These are phyloP conservation scores for Erodium moschatum DNA, from an alignment of 441 rosid genomes.

Conservation along the genomic window DNA sequence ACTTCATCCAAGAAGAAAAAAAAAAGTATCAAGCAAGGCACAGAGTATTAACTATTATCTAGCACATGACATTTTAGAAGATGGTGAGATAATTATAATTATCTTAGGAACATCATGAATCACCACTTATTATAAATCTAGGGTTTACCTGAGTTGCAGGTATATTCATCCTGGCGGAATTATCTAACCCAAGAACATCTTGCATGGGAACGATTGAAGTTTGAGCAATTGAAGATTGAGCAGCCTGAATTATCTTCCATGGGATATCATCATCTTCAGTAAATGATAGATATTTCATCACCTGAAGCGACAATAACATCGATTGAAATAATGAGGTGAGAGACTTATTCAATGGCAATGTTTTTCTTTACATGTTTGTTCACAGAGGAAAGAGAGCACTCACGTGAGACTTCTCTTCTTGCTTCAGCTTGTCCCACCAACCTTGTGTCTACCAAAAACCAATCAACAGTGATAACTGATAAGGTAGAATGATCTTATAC, in stretches of 20 bases:
- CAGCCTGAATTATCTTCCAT: constrained; percentile 62
- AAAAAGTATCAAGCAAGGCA: constrained; percentile 2
- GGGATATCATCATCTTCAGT: constrained; percentile 43
- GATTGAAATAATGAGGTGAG: not conserved
- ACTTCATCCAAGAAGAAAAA: constrained; percentile 29
- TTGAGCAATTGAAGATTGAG: constrained; percentile 64
- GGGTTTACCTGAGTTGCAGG: constrained; percentile 73
- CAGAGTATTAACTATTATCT: not conserved
- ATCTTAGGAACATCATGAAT: not conserved
- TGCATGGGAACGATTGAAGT: constrained; percentile 82
- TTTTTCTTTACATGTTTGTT: not conserved
- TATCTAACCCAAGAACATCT: constrained; percentile 77
- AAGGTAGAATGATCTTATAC: constrained; percentile 11
- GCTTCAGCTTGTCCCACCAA: constrained; percentile 68
- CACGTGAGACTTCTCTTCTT: constrained; percentile 66
- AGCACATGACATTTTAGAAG: not conserved
- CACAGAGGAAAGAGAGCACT: too few relatives aligned
- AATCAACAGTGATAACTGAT: constrained; percentile 15
- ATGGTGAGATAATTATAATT: not conserved
- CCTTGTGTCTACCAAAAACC: constrained; percentile 48
- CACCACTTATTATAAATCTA: not conserved
- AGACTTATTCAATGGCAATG: not conserved
- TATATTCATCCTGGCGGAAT: constrained; percentile 80
- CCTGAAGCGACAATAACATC: constrained; percentile 31
- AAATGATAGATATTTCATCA: constrained; percentile 52